Evolutionary conservation across 371 early-diverging fungal genomes (phyloP).

Genomic region (Vairimorpha necatrix): DNA sequence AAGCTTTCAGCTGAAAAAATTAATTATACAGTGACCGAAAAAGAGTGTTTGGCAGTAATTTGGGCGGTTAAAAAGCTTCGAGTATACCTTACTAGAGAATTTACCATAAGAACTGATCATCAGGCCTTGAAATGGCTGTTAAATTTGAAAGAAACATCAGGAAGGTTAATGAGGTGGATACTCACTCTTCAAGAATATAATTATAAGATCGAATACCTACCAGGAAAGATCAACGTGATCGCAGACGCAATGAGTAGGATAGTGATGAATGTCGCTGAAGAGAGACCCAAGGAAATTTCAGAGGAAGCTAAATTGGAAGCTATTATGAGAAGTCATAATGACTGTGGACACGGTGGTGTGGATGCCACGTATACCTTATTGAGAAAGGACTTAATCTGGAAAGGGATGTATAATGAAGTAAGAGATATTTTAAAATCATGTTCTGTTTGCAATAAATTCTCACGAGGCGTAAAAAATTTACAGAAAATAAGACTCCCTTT

Average conservation of each 20-base stretch:
- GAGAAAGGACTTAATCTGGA: not conserved
- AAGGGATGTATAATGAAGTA: not conserved
- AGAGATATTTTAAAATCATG: not conserved
- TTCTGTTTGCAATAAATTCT: not conserved
- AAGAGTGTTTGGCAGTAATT: too few relatives aligned
- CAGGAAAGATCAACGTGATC: not conserved
- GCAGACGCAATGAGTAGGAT: conserved; percentile 17
- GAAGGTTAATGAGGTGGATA: too few relatives aligned
- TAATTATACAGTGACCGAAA: conserved; percentile 17
- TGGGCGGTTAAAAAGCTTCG: conserved; percentile 5
- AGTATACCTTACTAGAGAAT: too few relatives aligned
- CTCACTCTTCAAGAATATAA: conserved; percentile 25
- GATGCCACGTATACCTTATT: not conserved
- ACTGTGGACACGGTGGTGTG: not conserved
- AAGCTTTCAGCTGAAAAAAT: not conserved
- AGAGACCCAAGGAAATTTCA: not conserved
- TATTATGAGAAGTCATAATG: not conserved
- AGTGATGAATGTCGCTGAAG: not conserved
- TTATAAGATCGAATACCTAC: conserved; percentile 12
- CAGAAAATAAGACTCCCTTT: not conserved
- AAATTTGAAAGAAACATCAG: not conserved
- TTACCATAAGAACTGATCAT: too few relatives aligned
- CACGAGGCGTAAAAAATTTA: not conserved
- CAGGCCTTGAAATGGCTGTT: too few relatives aligned
- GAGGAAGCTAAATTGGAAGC: not conserved